Evolutionary conservation across 225 moss, liverwort and hornwort species (phyloP).

Genomic region (Physcomitrium patens): DNA sequence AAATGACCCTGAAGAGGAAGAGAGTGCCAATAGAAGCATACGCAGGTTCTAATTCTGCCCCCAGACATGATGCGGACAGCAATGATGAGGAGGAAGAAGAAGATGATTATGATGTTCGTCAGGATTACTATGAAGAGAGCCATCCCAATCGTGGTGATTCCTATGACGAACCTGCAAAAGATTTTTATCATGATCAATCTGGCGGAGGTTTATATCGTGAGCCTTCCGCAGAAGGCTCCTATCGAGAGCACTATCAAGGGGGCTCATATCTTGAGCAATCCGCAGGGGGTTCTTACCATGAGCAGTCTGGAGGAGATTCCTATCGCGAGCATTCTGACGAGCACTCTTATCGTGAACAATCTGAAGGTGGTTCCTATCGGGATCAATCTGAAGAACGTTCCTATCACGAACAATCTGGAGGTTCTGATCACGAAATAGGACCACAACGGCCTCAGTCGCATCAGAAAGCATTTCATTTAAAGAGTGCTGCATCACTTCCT

Average conservation of each 20-base stretch:
- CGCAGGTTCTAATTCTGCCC: constrained; percentile 69
- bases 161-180: constrained; percentile 1
- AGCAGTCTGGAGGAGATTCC: constrained; percentile 7
- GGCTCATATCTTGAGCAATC: constrained; percentile 4
- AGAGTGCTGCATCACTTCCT: constrained; percentile 47
- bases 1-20: constrained; percentile 92
- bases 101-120: constrained; percentile 47
- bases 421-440: background rate
- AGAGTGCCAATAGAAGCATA: constrained; percentile 79
- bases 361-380: constrained; percentile 27
- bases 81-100: constrained; percentile 82
- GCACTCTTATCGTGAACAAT: constrained; percentile 31
- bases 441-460: constrained; percentile 38
- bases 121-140: constrained; percentile 32
- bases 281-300: background rate
- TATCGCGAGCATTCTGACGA: constrained; percentile 33
- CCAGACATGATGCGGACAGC: constrained; percentile 81
- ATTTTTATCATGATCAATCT: constrained; percentile 6
- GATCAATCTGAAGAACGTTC: constrained; percentile 20
- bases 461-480: constrained; percentile 54
- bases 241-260: constrained; percentile 10
- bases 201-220: constrained; percentile 23
- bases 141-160: constrained; percentile 31
- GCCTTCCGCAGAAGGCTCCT: constrained; percentile 14
- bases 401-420: constrained; percentile 19